Evolutionary conservation across 208 protist genomes (phyloP).

Genomic region (Naegleria gruberi): DNA sequence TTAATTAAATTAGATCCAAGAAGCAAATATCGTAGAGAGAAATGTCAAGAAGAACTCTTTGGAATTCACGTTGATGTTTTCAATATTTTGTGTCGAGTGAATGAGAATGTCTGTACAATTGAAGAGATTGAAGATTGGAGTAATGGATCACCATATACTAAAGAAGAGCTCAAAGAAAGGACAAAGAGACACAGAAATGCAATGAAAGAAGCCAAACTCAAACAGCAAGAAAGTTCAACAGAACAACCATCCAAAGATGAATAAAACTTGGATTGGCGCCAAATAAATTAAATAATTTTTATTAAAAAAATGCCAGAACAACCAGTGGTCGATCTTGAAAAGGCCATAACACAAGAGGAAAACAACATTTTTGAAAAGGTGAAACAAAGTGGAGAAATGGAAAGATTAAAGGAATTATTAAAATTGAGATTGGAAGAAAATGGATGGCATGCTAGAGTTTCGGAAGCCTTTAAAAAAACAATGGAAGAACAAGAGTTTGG

Average conservation of each 20-base stretch:
- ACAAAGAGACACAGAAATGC: background rate
- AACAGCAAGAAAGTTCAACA: background rate
- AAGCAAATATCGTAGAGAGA: background rate
- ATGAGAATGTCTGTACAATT: background rate
- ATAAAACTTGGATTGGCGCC: no score
- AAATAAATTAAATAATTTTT: no score
- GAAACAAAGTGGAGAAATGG: background rate
- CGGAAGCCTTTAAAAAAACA: background rate
- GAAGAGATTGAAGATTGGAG: conserved; percentile 12
- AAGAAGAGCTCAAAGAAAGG: conserved; percentile 8
- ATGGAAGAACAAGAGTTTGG: background rate
- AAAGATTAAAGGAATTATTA: background rate
- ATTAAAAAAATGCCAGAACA: no score
- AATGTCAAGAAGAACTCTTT: background rate
- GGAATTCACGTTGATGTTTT: background rate
- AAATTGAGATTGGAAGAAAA: background rate
- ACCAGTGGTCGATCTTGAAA: no score
- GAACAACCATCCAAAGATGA: no score
- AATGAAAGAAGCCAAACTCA: background rate
- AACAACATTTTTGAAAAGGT: background rate
- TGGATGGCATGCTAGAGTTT: background rate
- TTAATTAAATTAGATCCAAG: background rate
- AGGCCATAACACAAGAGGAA: background rate
- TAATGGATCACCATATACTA: background rate
- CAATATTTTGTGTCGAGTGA: background rate